A percentile compares a stretch with the other conserved stretches of the same genome.
Evolutionary conservation across 331 rosid genomes (phyloP).

Genomic region (Pyracantha coccinea): DNA sequence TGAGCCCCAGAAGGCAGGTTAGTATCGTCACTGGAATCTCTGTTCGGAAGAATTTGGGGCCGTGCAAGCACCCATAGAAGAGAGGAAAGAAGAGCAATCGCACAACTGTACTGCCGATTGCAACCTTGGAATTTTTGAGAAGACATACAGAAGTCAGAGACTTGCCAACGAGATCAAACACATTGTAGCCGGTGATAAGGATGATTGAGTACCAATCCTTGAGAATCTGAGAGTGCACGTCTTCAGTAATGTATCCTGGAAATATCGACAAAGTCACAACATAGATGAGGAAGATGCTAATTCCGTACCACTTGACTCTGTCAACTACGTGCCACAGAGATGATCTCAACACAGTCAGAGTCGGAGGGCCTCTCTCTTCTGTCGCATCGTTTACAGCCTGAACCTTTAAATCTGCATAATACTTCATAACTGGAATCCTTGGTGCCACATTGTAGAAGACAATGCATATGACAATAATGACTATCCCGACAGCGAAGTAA

Average conservation of each 20-base stretch:
- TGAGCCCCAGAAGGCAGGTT: slow-evolving; percentile 77
- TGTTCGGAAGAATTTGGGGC: slow-evolving; percentile 67
- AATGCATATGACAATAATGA: slow-evolving; percentile 51
- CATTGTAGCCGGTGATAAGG: slow-evolving; percentile 62
- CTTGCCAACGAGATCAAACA: slow-evolving; percentile 87
- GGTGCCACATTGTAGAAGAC: slow-evolving; percentile 54
- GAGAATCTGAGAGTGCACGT: slow-evolving; percentile 68
- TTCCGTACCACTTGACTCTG: slow-evolving; percentile 71
- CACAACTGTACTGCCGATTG: slow-evolving; percentile 44
- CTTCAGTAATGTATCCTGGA: slow-evolving; percentile 92
- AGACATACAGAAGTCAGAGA: slow-evolving; percentile 57
- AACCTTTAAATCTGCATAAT: slow-evolving; percentile 54
- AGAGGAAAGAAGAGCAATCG: slow-evolving; percentile 83
- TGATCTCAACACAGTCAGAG: slow-evolving; percentile 60
- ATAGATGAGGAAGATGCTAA: slow-evolving; percentile 56
- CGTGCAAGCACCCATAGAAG: slow-evolving; percentile 72
- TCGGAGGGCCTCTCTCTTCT: slow-evolving; percentile 44
- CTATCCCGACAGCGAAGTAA: slow-evolving; percentile 61
- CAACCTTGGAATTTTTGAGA: slow-evolving; percentile 49
- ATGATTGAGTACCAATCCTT: slow-evolving; percentile 79
- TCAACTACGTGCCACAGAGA: slow-evolving; percentile 54
- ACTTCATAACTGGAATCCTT: slow-evolving; percentile 78
- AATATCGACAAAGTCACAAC: slow-evolving; percentile 74
- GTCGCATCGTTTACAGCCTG: slow-evolving; percentile 37
- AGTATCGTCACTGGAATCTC: slow-evolving; percentile 71